phyloP scores from a whole-genome alignment of 2,329 filamentous ascomycete genomes.

The Colletotrichum acutatum region DNA sequence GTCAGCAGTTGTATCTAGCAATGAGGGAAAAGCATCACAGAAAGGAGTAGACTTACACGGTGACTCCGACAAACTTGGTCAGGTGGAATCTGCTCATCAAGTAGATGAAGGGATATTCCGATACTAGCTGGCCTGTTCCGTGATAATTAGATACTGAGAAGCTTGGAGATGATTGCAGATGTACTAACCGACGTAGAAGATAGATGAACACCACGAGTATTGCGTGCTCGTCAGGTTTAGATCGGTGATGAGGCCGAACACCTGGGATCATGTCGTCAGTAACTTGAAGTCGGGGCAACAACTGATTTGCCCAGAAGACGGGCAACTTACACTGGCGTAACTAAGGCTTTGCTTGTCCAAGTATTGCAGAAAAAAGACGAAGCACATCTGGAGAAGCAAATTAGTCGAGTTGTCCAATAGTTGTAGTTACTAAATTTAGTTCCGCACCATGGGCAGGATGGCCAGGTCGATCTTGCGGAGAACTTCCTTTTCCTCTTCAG shows the following conservation, averaged over 20 bases:
- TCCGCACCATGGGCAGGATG: slow-evolving; percentile 44
- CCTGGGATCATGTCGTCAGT: slow-evolving; percentile 26
- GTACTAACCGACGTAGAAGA: slow-evolving; percentile 47
- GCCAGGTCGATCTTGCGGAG: slow-evolving; percentile 47
- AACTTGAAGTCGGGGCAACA: background rate
- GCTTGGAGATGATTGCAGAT: rapidly evolving
- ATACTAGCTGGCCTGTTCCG: slow-evolving; percentile 50
- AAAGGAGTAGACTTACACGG: slow-evolving; percentile 47
- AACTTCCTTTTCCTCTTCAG: slow-evolving; percentile 46
- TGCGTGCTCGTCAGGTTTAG: slow-evolving; percentile 55
- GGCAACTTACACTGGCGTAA: slow-evolving; percentile 50
- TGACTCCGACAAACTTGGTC: slow-evolving; percentile 60
- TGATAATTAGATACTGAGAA: background rate
- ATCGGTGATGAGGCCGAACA: slow-evolving; percentile 58
- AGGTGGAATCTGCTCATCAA: slow-evolving; percentile 60
- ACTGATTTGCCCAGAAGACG: background rate
- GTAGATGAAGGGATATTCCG: slow-evolving; percentile 62
- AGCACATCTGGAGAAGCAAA: slow-evolving; percentile 47
- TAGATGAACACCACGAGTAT: slow-evolving; percentile 60
- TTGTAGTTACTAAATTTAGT: background rate
- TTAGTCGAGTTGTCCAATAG: background rate
- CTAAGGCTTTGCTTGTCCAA: slow-evolving; percentile 61
- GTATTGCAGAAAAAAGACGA: slow-evolving; percentile 56
- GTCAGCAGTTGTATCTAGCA: background rate
- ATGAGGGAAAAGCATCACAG: background rate